Base-by-base conservation (phyloP, 805 yeast genomes). In the Cyberlindnera maritima region DNA sequence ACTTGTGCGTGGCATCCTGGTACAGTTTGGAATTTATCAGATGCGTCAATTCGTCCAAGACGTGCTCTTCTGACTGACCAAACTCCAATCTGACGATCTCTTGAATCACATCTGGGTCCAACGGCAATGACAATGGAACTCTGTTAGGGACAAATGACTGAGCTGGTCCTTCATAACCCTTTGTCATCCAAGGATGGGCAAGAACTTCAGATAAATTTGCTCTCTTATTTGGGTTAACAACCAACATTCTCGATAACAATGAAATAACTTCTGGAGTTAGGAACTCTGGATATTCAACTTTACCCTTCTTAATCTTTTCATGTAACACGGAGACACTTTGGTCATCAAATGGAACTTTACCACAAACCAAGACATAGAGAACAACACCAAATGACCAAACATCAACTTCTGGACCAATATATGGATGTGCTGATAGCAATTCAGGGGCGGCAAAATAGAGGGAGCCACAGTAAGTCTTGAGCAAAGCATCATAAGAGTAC, bases 331-430 rank as follows among this genome's bases (percentile, higher is more conserved):
- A 83, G 53, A 95, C 96, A 55, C 88, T 83, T 59, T 89, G 95
- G 63, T 94, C 98, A 65, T 94, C 99, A 65, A 94, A 94, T 9
- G 99, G 99, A 13, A 94, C 98, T 64, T 89, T 91, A 46, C 99
- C 99, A 65, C 97, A 91, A 2, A 94, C 97, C 50, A 94, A 73
- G 8, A 94, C 99, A 62, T 89, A 94, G 42, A 94, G 69, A 0
- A 94, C 98, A 28, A 94, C 96, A 54, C 99, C 99, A 72, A 91
- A 92, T 2, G 97, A 88, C 99, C 99, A 94, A 17, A 94, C 84
- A 65, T 94, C 99, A 40, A 94, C 97, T 65, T 94, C 99, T 1
- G 99, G 99, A 0, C 99, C 99, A 32, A 79, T 74, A 60, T 94
- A 94, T 1, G 97, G 97, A 55, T 81, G 82, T 1, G 98, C 99